Conservation (phyloP, 768 basidiomycete genomes). For the Rickenella mellea region DNA sequence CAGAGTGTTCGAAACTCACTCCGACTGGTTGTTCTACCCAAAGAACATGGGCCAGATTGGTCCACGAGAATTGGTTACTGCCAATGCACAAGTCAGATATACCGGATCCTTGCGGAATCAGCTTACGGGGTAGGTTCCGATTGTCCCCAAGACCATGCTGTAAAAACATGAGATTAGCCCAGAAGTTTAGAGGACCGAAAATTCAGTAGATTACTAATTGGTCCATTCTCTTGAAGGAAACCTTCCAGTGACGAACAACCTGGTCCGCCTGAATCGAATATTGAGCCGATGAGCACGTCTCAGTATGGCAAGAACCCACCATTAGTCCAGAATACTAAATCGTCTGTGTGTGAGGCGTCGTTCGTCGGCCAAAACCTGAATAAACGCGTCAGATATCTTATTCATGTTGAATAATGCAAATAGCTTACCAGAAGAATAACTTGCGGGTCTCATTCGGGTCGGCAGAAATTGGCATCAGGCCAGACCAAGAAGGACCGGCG, state of each 20-base stretch:
- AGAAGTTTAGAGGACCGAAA: background rate
- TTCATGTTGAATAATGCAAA: background rate
- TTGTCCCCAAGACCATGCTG: slow-evolving; percentile 48
- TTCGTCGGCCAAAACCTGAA: slow-evolving; percentile 24
- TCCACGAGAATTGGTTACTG: slow-evolving; percentile 63
- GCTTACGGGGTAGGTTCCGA: slow-evolving; percentile 40
- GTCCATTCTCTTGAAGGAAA: slow-evolving; percentile 65
- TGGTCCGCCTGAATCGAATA: slow-evolving; percentile 40
- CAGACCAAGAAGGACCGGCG: slow-evolving; percentile 22
- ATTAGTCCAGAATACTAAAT: slow-evolving; percentile 25
- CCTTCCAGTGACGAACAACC: slow-evolving; percentile 72
- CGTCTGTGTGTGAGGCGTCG: slow-evolving; percentile 18
- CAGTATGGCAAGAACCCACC: slow-evolving; percentile 10
- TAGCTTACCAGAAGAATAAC: slow-evolving; percentile 18
- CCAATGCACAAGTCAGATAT: too few species aligned
- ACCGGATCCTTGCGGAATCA: background rate
- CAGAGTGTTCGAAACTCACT: background rate
- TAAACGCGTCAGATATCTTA: background rate
- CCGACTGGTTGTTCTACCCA: slow-evolving; percentile 78
- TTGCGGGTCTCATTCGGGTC: slow-evolving; percentile 36
- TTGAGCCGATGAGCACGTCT: background rate
- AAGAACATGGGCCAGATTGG: slow-evolving; percentile 64
- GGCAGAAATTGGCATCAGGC: slow-evolving; percentile 21
- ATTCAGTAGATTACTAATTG: background rate
- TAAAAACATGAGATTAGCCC: slow-evolving; percentile 40